These are phyloP conservation scores for Diophrys appendiculata DNA, from an alignment of 73 alveolate species.

Conservation along the genomic window DNA sequence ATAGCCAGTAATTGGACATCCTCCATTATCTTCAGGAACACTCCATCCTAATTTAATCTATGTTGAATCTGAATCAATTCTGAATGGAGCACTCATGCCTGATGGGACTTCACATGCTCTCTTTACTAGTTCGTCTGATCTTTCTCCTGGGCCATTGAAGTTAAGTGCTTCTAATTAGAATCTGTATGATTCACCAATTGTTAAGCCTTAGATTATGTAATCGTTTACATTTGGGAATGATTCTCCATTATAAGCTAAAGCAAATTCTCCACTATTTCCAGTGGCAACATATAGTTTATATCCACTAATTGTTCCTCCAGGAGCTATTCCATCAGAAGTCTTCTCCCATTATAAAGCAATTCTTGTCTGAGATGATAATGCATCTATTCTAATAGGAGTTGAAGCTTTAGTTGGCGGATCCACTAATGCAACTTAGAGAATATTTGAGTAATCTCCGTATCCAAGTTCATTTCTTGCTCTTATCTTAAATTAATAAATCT, in stretches of 20 bases:
- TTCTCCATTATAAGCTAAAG: background rate
- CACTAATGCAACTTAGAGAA: conserved; percentile 3
- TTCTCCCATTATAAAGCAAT: conserved; percentile 39
- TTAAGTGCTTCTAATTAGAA: conserved; percentile 50
- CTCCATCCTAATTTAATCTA: conserved; percentile 52
- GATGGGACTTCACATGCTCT: conserved; percentile 65
- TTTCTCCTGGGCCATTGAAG: conserved; percentile 65
- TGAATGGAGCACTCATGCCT: conserved; percentile 41
- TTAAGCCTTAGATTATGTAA: background rate
- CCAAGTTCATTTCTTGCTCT: conserved; percentile 52
- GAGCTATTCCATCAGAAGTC: conserved; percentile 14
- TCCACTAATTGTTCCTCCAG: conserved; percentile 29
- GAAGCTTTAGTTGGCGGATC: conserved; percentile 35
- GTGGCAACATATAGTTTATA: conserved; percentile 23
- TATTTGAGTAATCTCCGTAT: conserved; percentile 20
- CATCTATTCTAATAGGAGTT: conserved; percentile 7
- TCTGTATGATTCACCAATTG: conserved; percentile 39
- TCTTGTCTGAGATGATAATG: conserved; percentile 25
- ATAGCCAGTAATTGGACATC: conserved; percentile 57
- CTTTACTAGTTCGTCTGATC: background rate
- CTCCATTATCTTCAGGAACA: conserved; percentile 50
- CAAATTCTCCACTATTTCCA: conserved; percentile 28
- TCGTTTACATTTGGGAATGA: background rate
- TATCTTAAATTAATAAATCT: conserved; percentile 29
- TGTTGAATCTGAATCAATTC: conserved; percentile 29